Base-by-base conservation (phyloP, 78 protist species). In the Bodo saltans region DNA sequence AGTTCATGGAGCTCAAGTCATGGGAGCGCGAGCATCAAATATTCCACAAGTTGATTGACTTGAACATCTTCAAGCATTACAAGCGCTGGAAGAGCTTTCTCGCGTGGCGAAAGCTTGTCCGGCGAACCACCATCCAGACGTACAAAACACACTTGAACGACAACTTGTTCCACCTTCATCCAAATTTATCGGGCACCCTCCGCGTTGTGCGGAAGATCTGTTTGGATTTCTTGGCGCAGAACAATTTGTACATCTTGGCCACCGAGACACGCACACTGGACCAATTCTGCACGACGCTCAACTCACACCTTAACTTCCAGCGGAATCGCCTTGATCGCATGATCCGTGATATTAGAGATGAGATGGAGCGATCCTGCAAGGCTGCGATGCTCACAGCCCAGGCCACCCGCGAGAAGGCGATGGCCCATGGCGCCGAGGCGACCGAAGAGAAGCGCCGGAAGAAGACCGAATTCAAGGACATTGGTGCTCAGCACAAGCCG, bases 21-120 rank as follows among this genome's bases (percentile, higher is more conserved):
- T 92, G 92, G 92, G 33, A 53, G 42, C 32, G 68, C 25, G 93
- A 92, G 73, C 0, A 72, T 25, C 0, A 1, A 29, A 27, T 76
- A n/a, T 88, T 83, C 78, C 0, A 17, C 39, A 30, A 35, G 34
- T 32, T 92, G 68, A 32, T 40, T 70, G 17, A 52, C 40, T 82
- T 92, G 70, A 83, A 88, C n/a, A 38, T 89, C 74, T 87, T 92
- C 85, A 0, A 1, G 23, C 12, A 72, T 74, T 88, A 70, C 83
- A 79, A 88, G 26, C 17, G 3, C 67, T 74, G 88, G 88, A 78
- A 74, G 75, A 17, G 78, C n/a, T 84, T 39, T 83, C 60, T 1
- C 40, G 0, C 23, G 42, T 84, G 88, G 88, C 29, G 35, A 68
- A 8, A 8, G n/a, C 3, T 0, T 60, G 37, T 84, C 30, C 26